Evolutionary conservation across 345 rosid genomes (phyloP).

Genomic region (Moricandia arvensis): DNA sequence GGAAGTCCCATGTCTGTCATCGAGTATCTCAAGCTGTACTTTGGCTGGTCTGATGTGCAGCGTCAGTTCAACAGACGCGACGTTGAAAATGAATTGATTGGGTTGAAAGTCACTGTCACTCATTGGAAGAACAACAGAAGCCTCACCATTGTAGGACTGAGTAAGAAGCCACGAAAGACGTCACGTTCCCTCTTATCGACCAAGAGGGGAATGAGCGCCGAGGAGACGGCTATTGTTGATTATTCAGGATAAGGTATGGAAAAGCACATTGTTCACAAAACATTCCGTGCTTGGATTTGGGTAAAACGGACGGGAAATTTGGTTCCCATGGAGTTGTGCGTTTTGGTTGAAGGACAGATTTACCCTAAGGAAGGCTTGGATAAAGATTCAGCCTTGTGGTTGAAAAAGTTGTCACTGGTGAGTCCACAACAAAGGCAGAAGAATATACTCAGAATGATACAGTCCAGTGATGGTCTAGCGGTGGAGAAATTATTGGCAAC

Average conservation of each 20-base stretch:
- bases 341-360: conserved; percentile 73
- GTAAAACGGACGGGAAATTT: conserved; percentile 48
- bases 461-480: background rate
- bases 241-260: conserved; percentile 57
- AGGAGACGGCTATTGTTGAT: conserved; percentile 45
- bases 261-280: conserved; percentile 46
- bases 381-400: conserved; percentile 18
- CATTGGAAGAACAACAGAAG: conserved; percentile 66
- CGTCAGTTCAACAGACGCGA: conserved; percentile 32
- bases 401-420: conserved; percentile 59
- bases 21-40: conserved; percentile 52
- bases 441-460: conserved; percentile 51
- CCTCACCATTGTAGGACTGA: conserved; percentile 54
- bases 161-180: conserved; percentile 35
- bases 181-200: conserved; percentile 45
- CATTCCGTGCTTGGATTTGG: conserved; percentile 73
- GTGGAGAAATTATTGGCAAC: conserved; percentile 50
- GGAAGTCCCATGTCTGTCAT: conserved; percentile 57
- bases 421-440: conserved; percentile 44
- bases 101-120: conserved; percentile 65
- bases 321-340: conserved; percentile 85
- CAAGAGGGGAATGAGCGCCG: conserved; percentile 39
- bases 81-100: conserved; percentile 49
- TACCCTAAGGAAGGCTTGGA: conserved; percentile 71
- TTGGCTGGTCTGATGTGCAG: conserved; percentile 32